Base-by-base conservation (phyloP, 805 yeast species). In the Jamesozyma spencerorum region DNA sequence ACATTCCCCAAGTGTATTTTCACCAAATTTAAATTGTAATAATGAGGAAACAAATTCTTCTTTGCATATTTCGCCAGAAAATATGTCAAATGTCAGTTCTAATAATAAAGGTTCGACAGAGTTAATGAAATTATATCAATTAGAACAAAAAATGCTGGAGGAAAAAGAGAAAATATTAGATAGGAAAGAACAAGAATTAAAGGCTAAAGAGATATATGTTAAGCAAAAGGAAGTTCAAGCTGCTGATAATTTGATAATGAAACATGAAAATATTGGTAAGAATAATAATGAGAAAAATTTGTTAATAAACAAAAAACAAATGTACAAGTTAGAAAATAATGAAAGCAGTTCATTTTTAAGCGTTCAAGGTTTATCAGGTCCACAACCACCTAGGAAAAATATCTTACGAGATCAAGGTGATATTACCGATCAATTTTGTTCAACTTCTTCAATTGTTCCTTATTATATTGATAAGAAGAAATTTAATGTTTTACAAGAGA, bases 151-250 rank as follows among this genome's bases (percentile, higher is more conserved):
- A 18, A 7, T 33, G 17, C 33, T 44, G 10, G 38, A 31, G 18
- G 41, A 36, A 26, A 38, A 31, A 18, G 41, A 41, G 20, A 24
- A 33, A n/a, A 11, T 4, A 17, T 10, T 41, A 13, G 36, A 32
- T 18, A n/a, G 17, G n/a, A 33, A 36, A 35, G 31, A 41, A 36
- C 35, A 35, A 14, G 36, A 38, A n/a, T 26, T 44, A 24, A 31
- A 40, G 10, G 31, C 19, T 11, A 39, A 39, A 17, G 42, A 38
- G 17, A 28, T 34, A 36, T 15, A 18, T 18, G 26, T 44, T 19
- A n/a, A 20, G 15, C 18, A 41, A 17, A 41, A 37, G 20, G 40
- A 41, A 31, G 14, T 11, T 3, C 5, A 17, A 11, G 26, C 34
- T 29, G 39, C 12, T 11, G 33, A 8, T 31, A 8, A 14, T 12